phyloP scores from a whole-genome alignment of 2,329 filamentous ascomycete species.

The Aspergillus thermomutatus region DNA sequence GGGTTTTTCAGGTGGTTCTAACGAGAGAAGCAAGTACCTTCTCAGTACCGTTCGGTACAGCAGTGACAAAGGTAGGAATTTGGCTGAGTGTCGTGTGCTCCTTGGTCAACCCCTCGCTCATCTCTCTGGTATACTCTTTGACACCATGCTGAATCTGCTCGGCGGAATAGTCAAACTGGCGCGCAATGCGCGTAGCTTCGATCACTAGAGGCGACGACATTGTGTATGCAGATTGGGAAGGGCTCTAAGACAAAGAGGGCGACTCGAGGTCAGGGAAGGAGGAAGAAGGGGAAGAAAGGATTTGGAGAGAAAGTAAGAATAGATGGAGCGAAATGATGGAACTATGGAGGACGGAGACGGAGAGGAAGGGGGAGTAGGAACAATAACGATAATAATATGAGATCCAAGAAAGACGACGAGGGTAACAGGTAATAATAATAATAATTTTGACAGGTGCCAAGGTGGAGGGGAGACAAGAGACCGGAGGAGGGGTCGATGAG shows the following conservation, averaged over 20 bases:
- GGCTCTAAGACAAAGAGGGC: background rate
- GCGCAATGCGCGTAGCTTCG: constrained; percentile 75
- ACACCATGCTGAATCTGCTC: constrained; percentile 76
- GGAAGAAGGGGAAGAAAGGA: constrained; percentile 6
- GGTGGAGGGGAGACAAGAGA: constrained; percentile 11
- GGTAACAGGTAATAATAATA: constrained; percentile 1
- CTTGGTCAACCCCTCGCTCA: constrained; percentile 77
- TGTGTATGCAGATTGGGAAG: constrained; percentile 4
- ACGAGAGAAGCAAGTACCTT: constrained; percentile 59
- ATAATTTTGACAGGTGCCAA: background rate
- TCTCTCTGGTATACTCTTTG: constrained; percentile 79
- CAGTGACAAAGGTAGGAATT: constrained; percentile 95
- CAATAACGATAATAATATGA: background rate
- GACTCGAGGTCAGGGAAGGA: background rate
- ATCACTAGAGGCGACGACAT: constrained; percentile 48
- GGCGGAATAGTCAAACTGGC: constrained; percentile 80
- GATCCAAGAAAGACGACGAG: background rate
- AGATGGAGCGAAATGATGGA: background rate
- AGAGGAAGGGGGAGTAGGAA: constrained; percentile 2
- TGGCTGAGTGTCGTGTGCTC: constrained; percentile 83
- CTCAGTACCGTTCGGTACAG: constrained; percentile 93
- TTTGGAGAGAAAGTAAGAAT: background rate
- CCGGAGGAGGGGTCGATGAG: constrained; percentile 27
- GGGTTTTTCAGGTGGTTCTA: background rate
- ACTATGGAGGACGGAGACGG: background rate